A percentile compares a stretch with the other conserved stretches of the same genome.
Conservation (phyloP, 495 filamentous ascomycete genomes). For the Xylaria flabelliformis region DNA sequence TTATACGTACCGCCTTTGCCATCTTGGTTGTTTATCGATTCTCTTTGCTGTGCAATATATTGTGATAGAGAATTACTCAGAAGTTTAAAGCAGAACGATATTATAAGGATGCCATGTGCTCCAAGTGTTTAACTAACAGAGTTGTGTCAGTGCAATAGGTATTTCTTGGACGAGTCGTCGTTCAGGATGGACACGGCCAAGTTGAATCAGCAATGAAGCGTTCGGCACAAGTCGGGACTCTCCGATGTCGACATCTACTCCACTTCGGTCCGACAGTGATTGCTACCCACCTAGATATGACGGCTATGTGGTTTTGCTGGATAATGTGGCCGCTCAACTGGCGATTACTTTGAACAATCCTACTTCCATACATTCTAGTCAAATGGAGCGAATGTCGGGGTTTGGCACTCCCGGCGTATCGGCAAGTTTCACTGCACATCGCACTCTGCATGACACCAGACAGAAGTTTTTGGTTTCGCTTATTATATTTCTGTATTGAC, state of each 20-base stretch:
- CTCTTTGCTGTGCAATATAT: background rate
- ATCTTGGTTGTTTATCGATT: background rate
- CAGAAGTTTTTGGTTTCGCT: background rate
- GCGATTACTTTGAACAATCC: background rate
- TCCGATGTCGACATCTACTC: conserved; percentile 18
- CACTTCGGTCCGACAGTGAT: conserved; percentile 13
- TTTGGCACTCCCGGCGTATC: background rate
- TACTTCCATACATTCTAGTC: background rate
- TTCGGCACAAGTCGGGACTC: conserved; percentile 13
- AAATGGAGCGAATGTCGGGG: background rate
- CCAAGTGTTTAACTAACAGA: background rate
- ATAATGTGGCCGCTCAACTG: background rate
- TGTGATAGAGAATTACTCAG: background rate
- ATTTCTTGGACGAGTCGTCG: background rate
- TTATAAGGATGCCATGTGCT: background rate
- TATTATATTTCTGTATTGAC: conserved; percentile 19
- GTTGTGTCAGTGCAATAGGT: background rate
- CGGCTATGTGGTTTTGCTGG: background rate
- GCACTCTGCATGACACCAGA: background rate
- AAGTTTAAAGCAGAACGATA: background rate
- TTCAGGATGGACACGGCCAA: background rate
- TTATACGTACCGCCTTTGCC: conserved; percentile 21
- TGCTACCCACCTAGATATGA: background rate
- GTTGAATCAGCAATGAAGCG: background rate
- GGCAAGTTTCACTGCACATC: background rate